A percentile compares a stretch with the other conserved stretches of the same genome.
phyloP scores from a whole-genome alignment of 768 basidiomycete species.

The Psilocybe subaeruginosa region DNA sequence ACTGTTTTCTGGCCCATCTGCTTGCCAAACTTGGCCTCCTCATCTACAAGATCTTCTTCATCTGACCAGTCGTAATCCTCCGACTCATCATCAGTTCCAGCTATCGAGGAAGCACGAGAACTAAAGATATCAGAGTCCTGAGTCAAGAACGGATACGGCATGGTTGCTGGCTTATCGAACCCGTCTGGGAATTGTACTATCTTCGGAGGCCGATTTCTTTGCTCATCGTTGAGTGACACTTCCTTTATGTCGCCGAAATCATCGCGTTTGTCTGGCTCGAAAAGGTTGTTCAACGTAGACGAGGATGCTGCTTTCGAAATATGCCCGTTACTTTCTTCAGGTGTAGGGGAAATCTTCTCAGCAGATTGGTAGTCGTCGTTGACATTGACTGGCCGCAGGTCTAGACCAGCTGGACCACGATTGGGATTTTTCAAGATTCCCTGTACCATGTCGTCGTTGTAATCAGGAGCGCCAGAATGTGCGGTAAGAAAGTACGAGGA shows the following conservation, averaged over 20 bases:
- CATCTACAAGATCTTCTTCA: constrained; percentile 75
- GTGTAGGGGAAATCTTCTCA: constrained; percentile 1
- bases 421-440: constrained; percentile 22
- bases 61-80: constrained; percentile 78
- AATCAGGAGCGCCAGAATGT: not conserved
- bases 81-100: constrained; percentile 55
- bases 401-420: constrained; percentile 7
- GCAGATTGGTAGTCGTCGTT: not conserved
- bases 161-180: constrained; percentile 28
- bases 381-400: not conserved
- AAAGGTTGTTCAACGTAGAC: not conserved
- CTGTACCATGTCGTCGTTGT: constrained; percentile 7
- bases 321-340: not conserved
- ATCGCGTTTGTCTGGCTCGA: not conserved
- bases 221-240: constrained; percentile 20
- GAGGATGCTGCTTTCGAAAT: not conserved
- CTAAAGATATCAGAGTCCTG: constrained; percentile 34
- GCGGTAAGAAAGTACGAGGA: not conserved
- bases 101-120: constrained; percentile 45
- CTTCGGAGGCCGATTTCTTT: constrained; percentile 5
- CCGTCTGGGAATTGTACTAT: constrained; percentile 60
- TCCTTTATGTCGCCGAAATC: constrained; percentile 18
- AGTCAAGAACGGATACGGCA: constrained; percentile 29
- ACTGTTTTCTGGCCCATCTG: constrained; percentile 55
- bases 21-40: constrained; percentile 67